These are phyloP conservation scores for Penicillium sp. DNA, from an alignment of 2,329 filamentous ascomycete species.

Conservation along the genomic window DNA sequence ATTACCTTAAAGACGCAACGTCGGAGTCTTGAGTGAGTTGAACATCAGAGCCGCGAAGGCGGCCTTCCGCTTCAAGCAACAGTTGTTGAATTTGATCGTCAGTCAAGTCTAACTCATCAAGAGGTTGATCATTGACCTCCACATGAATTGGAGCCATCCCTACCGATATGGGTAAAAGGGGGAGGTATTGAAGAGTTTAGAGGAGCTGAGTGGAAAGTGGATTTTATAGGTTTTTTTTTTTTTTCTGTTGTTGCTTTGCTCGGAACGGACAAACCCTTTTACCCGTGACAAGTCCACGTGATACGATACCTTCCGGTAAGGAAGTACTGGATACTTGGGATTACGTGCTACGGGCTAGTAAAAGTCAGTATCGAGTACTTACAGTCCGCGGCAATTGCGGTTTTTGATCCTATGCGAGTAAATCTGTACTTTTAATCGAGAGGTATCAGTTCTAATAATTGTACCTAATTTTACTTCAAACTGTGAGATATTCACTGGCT, in stretches of 20 bases:
- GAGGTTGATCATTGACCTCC: conserved; percentile 11
- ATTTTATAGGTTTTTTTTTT: conserved; percentile 23
- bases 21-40: conserved; percentile 17
- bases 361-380: background rate
- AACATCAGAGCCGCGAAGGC: conserved; percentile 45
- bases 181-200: background rate
- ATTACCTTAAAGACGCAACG: conserved; percentile 16
- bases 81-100: conserved; percentile 65
- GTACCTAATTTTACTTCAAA: background rate
- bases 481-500: background rate
- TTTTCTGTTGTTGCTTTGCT: conserved; percentile 17
- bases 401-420: too few species aligned
- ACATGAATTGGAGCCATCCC: conserved; percentile 20
- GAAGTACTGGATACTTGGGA: background rate
- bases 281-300: background rate
- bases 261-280: conserved; percentile 22
- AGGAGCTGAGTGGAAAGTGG: background rate
- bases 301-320: background rate
- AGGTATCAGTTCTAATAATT: too few species aligned
- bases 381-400: too few species aligned
- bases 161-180: conserved; percentile 4
- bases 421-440: too few species aligned
- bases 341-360: background rate
- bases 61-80: conserved; percentile 62
- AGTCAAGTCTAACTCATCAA: conserved; percentile 50